A percentile compares a stretch with the other conserved stretches of the same genome.
Evolutionary conservation across 805 yeast species (phyloP).

Genomic region (Schwanniomyces yamadae): DNA sequence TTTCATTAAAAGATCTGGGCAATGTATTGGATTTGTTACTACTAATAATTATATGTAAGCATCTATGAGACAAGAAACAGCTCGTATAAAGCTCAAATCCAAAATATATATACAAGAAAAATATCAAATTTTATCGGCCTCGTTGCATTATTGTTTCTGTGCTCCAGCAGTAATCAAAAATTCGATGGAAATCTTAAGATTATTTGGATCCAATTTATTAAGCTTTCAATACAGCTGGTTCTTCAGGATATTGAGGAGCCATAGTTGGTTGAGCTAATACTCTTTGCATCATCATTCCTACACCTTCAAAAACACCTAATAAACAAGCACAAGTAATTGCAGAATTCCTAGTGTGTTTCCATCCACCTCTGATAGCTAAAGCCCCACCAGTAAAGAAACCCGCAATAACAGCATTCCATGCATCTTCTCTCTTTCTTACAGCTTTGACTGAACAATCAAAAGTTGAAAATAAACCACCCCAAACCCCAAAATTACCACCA

Average conservation of each 20-base stretch:
- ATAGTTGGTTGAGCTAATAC: constrained; percentile 71
- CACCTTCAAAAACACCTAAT: constrained; percentile 96
- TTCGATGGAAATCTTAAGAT: no score
- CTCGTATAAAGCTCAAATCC: no score
- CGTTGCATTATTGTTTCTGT: no score
- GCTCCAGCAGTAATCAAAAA: no score
- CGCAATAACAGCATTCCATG: constrained; percentile 96
- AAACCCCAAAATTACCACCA: constrained; percentile 98
- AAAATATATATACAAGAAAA: no score
- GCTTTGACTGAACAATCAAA: constrained; percentile 96
- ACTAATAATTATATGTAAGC: no score
- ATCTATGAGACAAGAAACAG: no score
- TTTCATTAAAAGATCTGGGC: no score
- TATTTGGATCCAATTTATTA: no score
- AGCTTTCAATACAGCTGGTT: constrained; percentile 37
- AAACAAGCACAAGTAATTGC: constrained; percentile 98
- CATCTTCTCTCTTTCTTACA: constrained; percentile 95
- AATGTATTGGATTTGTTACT: no score
- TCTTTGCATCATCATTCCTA: constrained; percentile 93
- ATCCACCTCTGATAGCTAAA: constrained; percentile 96
- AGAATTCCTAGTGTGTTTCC: constrained; percentile 93
- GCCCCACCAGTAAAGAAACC: constrained; percentile 99
- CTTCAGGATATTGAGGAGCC: constrained; percentile 48
- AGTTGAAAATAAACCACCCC: constrained; percentile 98
- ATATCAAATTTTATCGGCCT: no score